Conservation (phyloP, 257 asterid genomes). For the Forsythia viridissima region DNA sequence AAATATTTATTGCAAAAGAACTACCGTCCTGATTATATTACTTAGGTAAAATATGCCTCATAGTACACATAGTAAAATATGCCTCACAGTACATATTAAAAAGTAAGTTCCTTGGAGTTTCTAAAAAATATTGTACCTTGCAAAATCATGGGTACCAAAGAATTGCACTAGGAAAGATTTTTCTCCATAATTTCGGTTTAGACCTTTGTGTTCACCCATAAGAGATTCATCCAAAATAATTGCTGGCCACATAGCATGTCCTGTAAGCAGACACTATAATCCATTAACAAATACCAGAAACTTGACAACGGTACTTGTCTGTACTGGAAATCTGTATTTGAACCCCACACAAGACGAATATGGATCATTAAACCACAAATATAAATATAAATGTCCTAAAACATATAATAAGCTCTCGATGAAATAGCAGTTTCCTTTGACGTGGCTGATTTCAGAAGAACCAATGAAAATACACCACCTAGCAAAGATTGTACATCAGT, state of each 20-base stretch:
- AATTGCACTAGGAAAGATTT: slow-evolving; percentile 86
- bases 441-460: background rate
- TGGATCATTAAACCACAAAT: slow-evolving; percentile 9
- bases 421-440: background rate
- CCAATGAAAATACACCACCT: background rate
- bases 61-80: slow-evolving; percentile 13
- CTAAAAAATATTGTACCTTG: slow-evolving; percentile 54
- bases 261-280: slow-evolving; percentile 35
- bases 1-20: background rate
- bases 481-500: background rate
- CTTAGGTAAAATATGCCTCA: slow-evolving; percentile 19
- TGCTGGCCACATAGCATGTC: slow-evolving; percentile 99
- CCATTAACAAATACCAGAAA: background rate
- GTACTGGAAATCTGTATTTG: slow-evolving; percentile 17
- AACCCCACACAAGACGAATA: background rate
- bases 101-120: slow-evolving; percentile 9
- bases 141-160: slow-evolving; percentile 98
- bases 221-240: slow-evolving; percentile 79
- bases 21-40: slow-evolving; percentile 16
- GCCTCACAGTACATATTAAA: slow-evolving; percentile 17
- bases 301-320: background rate
- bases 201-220: slow-evolving; percentile 64
- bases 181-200: slow-evolving; percentile 70
- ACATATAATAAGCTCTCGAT: background rate
- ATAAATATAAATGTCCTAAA: background rate